These are phyloP conservation scores for Pseudogymnoascus sp. DNA, from an alignment of 2,329 filamentous ascomycete species.

Conservation along the genomic window DNA sequence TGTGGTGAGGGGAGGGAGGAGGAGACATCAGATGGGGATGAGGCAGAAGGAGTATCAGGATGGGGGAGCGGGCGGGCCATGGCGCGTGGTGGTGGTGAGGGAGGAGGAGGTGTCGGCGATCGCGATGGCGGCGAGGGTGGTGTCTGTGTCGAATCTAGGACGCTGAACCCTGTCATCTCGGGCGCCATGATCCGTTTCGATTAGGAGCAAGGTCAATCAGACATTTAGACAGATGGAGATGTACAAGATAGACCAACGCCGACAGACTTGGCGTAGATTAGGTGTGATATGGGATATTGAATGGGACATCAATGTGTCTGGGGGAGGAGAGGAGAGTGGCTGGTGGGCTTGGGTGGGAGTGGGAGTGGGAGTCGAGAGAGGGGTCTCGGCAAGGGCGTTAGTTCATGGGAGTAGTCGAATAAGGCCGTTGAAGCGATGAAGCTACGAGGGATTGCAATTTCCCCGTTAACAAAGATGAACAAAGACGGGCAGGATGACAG, in stretches of 20 bases:
- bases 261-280: neutral
- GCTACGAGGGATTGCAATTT: slow-evolving; percentile 6
- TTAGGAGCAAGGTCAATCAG: neutral
- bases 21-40: slow-evolving; percentile 24
- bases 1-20: slow-evolving; percentile 13
- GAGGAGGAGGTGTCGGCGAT: neutral
- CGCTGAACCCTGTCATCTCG: slow-evolving; percentile 1
- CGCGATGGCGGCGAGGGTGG: neutral
- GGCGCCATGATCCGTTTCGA: slow-evolving; percentile 8
- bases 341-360: neutral
- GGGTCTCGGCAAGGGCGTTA: neutral
- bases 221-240: slow-evolving; percentile 4
- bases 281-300: neutral
- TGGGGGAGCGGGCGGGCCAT: slow-evolving; percentile 11
- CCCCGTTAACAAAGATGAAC: neutral
- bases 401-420: neutral
- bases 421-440: neutral
- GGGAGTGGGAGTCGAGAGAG: neutral
- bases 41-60: slow-evolving; percentile 28
- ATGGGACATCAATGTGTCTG: neutral
- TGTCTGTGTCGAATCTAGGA: neutral
- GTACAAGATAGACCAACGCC: neutral
- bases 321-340: neutral
- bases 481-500: neutral
- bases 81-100: neutral